Evolutionary conservation across 1,284 basidiomycete genomes (phyloP), one percentile per base, ranked within the genome.

Genomic region (Meira nashicola): DNA sequence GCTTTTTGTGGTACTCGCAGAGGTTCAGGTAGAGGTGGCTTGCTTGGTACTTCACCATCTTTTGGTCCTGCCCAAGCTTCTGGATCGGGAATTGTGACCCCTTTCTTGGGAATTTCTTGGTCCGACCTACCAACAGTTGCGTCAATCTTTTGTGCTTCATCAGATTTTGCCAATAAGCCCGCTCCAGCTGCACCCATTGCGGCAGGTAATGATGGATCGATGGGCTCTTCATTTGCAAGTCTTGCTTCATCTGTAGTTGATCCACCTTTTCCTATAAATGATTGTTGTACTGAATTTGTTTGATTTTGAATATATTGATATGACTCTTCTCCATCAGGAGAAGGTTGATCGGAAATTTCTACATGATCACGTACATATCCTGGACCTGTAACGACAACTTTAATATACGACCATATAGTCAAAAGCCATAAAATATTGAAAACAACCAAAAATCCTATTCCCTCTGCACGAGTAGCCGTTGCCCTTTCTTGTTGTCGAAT

Each of bases 281-380:
- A 8, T 19, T 15, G 40, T 48, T n/a, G 17, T 48, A 17, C 21
- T 14, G 21, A 12, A 17, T 5, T 5, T n/a, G 2, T 17, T 8
- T 33, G 28, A 33, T 33, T 8, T 33, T 33, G 28, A 33, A 33
- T 33, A 8, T 4, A 33, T 33, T 8, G 28, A 25, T 48, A 17
- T 14, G 23, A 19, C 5, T 48, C 21, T 3, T 33, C 28, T 21
- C 46, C 25, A 6, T n/a, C 17, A 12, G 50, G 7, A 39, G 28
- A 5, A 47, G 54, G 33, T 61, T 60, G 54, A 57, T 43, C 14
- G 57, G 65, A 23, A 57, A 48, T 6, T 50, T 39, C 60, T 55
- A 74, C 60, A 39, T 65, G 65, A 54, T 77, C 74, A 11, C 62
- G 65, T 25, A 73, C 73, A 48, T 67, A 51, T 2, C 76, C 76